Evolutionary conservation across 2,329 filamentous ascomycete genomes (phyloP).

Genomic region (Pseudogymnoascus sp.): DNA sequence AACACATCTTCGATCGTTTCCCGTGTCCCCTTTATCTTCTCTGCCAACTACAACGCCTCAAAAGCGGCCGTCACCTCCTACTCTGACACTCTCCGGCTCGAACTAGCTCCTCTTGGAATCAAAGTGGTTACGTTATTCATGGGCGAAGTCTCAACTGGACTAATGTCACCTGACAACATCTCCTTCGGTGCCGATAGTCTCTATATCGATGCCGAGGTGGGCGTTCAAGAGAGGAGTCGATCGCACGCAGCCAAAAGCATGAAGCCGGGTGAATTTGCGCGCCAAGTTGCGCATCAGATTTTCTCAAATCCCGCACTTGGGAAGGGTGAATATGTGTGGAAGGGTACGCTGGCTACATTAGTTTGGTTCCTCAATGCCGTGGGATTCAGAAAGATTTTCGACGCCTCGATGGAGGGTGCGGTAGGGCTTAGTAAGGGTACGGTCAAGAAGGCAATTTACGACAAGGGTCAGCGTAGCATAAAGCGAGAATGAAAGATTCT

Average conservation of each 20-base stretch:
- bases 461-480: conserved; percentile 12
- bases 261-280: conserved; percentile 19
- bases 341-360: conserved; percentile 8
- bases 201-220: background rate
- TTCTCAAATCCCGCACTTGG: conserved; percentile 11
- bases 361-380: conserved; percentile 13
- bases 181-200: background rate
- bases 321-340: conserved; percentile 13
- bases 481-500: background rate
- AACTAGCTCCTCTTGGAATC: conserved; percentile 27
- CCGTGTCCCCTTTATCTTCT: conserved; percentile 30
- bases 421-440: conserved; percentile 10
- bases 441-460: conserved; percentile 11
- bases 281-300: conserved; percentile 17
- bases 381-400: conserved; percentile 14
- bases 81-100: conserved; percentile 35
- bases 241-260: conserved; percentile 11
- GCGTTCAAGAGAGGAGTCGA: background rate
- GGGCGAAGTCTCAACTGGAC: conserved; percentile 13
- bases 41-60: conserved; percentile 36
- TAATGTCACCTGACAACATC: conserved; percentile 1
- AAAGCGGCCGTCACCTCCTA: conserved; percentile 37
- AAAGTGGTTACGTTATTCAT: conserved; percentile 17
- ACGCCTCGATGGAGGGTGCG: background rate
- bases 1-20: conserved; percentile 32